Evolutionary conservation across 352 stramenopile genomes (phyloP).

Genomic region (Pythium dissotocum): DNA sequence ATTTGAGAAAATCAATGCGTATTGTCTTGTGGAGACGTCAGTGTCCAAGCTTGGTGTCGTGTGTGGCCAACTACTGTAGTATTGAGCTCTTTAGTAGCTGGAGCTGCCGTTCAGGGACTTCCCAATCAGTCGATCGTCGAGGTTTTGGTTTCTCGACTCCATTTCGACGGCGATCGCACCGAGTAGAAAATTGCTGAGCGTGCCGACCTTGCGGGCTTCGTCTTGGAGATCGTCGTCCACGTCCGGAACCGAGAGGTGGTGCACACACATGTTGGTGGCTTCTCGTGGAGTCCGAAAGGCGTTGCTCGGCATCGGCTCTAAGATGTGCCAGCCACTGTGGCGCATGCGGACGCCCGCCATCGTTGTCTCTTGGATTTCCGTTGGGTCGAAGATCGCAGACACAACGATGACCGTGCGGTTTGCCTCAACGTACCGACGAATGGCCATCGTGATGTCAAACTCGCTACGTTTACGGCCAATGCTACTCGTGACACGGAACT

Average conservation of each 20-base stretch:
- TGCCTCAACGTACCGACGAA: not conserved
- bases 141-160: constrained; percentile 6
- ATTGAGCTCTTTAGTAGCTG: not conserved
- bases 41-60: too few relatives aligned
- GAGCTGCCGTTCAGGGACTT: not conserved
- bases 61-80: too few relatives aligned
- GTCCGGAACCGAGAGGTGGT: constrained; percentile 4
- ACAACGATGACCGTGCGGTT: not conserved
- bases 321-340: constrained; percentile 7
- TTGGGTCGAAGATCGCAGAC: constrained; percentile 1
- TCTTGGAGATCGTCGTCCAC: not conserved
- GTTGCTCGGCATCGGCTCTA: constrained; percentile 2
- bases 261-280: not conserved
- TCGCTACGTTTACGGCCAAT: not conserved
- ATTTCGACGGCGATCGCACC: constrained; percentile 3
- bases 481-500: not conserved
- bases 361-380: not conserved
- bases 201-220: constrained; percentile 10
- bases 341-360: constrained; percentile 20
- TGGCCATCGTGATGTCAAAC: not conserved
- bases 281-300: not conserved
- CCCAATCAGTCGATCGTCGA: constrained; percentile 17
- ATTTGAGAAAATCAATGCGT: too few relatives aligned
- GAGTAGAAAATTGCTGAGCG: constrained; percentile 23
- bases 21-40: too few relatives aligned